phyloP scores from a whole-genome alignment of 306 rosid genomes.

The Arachis stenosperma region DNA sequence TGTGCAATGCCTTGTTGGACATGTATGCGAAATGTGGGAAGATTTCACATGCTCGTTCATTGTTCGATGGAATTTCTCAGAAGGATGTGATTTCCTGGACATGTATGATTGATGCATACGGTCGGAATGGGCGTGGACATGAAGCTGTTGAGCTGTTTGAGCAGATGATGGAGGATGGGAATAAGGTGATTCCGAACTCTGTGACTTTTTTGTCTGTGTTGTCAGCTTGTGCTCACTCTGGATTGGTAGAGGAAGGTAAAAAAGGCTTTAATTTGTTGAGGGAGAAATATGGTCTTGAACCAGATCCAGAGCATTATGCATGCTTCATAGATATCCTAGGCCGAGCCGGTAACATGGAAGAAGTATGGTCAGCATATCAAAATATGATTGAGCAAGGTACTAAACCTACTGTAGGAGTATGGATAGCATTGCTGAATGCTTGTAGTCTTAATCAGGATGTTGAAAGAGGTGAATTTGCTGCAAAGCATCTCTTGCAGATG shows the following conservation, averaged over 20 bases:
- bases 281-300: conserved; percentile 54
- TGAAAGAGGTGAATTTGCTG: conserved; percentile 61
- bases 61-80: conserved; percentile 48
- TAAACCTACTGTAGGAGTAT: conserved; percentile 49
- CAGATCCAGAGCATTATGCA: conserved; percentile 62
- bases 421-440: conserved; percentile 68
- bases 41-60: conserved; percentile 40
- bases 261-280: conserved; percentile 46
- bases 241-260: conserved; percentile 65
- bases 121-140: conserved; percentile 53
- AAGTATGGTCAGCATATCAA: conserved; percentile 50
- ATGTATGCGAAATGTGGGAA: conserved; percentile 74
- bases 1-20: conserved; percentile 58
- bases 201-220: conserved; percentile 58
- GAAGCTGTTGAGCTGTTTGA: conserved; percentile 54
- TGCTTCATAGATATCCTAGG: conserved; percentile 65
- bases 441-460: conserved; percentile 54
- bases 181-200: conserved; percentile 55
- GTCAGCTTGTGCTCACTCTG: conserved; percentile 57
- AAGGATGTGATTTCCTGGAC: conserved; percentile 68
- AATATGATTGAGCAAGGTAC: conserved; percentile 45
- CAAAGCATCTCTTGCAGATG: conserved; percentile 52
- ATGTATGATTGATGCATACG: conserved; percentile 64
- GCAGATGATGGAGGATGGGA: conserved; percentile 44
- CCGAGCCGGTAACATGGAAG: conserved; percentile 60